These are phyloP conservation scores for Colletotrichum sp. DNA, from an alignment of 2,329 filamentous ascomycete species.

Conservation along the genomic window DNA sequence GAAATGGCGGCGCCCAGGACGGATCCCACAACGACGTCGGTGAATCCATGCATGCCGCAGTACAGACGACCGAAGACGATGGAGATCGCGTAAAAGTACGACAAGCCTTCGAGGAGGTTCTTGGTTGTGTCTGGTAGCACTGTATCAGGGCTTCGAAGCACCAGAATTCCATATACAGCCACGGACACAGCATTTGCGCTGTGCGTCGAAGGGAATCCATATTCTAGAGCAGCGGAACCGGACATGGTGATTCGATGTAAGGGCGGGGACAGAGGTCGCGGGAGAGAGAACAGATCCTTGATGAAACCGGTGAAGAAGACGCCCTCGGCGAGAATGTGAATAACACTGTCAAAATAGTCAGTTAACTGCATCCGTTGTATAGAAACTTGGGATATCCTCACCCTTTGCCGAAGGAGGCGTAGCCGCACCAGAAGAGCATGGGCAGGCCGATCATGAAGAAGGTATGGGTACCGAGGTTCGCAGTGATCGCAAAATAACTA, in stretches of 20 bases:
- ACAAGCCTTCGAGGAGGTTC: conserved; percentile 67
- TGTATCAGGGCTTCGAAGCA: conserved; percentile 70
- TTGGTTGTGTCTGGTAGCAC: conserved; percentile 64
- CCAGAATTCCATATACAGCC: conserved; percentile 79
- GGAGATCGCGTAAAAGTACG: conserved; percentile 86
- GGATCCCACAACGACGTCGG: conserved; percentile 86
- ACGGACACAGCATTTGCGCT: conserved; percentile 97
- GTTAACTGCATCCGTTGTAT: neutral
- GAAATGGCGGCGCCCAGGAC: conserved; percentile 73
- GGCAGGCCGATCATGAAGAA: conserved; percentile 98
- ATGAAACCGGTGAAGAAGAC: conserved; percentile 91
- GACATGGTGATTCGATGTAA: conserved; percentile 97
- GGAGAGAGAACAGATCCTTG: conserved; percentile 93
- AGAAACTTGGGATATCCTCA: conserved; percentile 51
- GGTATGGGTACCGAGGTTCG: conserved; percentile 95
- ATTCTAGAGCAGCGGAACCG: conserved; percentile 91
- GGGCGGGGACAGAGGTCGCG: conserved; percentile 88
- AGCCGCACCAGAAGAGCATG: conserved; percentile 96
- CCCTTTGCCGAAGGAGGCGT: conserved; percentile 84
- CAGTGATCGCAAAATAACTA: conserved; percentile 95
- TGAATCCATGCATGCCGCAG: conserved; percentile 98
- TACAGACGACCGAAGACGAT: conserved; percentile 93
- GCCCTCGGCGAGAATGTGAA: conserved; percentile 78
- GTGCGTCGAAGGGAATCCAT: conserved; percentile 96
- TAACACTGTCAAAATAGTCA: conserved; percentile 49